Evolutionary conservation across 164 flowering plant genomes (phyloP).

Genomic region (Vitis cinerea): DNA sequence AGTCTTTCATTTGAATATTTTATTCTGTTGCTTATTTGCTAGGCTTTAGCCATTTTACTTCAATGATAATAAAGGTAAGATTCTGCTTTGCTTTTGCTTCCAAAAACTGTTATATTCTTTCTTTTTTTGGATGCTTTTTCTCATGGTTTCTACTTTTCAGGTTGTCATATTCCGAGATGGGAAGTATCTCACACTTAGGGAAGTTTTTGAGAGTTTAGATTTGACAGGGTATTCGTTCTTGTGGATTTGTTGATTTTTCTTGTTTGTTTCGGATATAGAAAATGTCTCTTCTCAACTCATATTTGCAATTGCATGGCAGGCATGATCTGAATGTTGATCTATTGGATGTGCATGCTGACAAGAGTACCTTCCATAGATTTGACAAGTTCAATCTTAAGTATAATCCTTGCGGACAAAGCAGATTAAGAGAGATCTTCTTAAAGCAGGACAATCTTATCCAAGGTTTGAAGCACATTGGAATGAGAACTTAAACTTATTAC

Average conservation of each 20-base stretch:
- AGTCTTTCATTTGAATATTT: not conserved
- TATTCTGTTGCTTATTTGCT: too few relatives aligned
- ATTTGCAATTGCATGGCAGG: conserved; percentile 22
- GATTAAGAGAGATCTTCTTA: conserved; percentile 62
- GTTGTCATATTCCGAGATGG: conserved; percentile 86
- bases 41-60: not conserved
- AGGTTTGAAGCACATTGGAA: conserved; percentile 27
- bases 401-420: conserved; percentile 77
- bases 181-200: conserved; percentile 63
- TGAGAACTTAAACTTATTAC: not conserved
- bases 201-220: conserved; percentile 79
- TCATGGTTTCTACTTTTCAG: conserved; percentile 20
- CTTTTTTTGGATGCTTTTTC: conserved; percentile 1
- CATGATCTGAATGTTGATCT: conserved; percentile 65
- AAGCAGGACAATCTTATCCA: conserved; percentile 73
- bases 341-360: conserved; percentile 72
- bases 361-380: conserved; percentile 67
- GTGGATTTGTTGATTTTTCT: not conserved
- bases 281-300: not conserved
- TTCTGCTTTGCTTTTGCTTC: not conserved
- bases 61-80: not conserved
- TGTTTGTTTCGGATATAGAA: not conserved
- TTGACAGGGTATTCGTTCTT: conserved; percentile 54
- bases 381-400: conserved; percentile 75
- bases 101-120: not conserved